Conservation (phyloP, 371 early-diverging fungal genomes). For the Rhizomucor pusillus region DNA sequence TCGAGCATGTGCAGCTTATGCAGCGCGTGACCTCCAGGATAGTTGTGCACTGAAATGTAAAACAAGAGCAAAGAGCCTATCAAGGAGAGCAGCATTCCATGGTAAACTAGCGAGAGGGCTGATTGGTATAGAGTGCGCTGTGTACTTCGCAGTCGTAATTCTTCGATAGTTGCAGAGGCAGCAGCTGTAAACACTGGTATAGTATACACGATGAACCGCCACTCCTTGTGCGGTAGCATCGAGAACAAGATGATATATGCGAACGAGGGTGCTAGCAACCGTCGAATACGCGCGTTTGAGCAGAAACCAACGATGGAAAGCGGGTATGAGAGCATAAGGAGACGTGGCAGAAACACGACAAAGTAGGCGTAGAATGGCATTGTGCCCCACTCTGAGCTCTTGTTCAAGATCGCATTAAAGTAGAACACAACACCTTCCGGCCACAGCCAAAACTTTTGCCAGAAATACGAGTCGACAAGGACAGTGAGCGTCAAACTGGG, state of each 20-base stretch:
- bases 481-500: conserved; percentile 53
- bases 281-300: conserved; percentile 41
- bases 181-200: conserved; percentile 83
- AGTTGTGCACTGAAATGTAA: conserved; percentile 73
- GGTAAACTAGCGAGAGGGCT: conserved; percentile 17
- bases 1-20: conserved; percentile 56
- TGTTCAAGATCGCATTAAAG: conserved; percentile 83
- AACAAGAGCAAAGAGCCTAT: conserved; percentile 47
- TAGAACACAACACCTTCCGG: conserved; percentile 84
- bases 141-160: conserved; percentile 22
- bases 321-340: conserved; percentile 69
- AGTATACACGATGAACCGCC: conserved; percentile 91
- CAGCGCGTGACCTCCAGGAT: conserved; percentile 89
- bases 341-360: conserved; percentile 67
- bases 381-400: conserved; percentile 82
- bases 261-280: conserved; percentile 55
- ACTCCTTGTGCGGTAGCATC: conserved; percentile 91
- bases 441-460: conserved; percentile 71
- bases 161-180: conserved; percentile 57
- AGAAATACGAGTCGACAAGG: conserved; percentile 81
- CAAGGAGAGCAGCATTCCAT: conserved; percentile 27
- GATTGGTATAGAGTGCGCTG: conserved; percentile 10
- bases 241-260: conserved; percentile 70
- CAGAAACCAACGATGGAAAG: conserved; percentile 50
- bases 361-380: conserved; percentile 80